Base-by-base conservation (phyloP, 768 basidiomycete genomes). In the Chlorophyllum brunneum region DNA sequence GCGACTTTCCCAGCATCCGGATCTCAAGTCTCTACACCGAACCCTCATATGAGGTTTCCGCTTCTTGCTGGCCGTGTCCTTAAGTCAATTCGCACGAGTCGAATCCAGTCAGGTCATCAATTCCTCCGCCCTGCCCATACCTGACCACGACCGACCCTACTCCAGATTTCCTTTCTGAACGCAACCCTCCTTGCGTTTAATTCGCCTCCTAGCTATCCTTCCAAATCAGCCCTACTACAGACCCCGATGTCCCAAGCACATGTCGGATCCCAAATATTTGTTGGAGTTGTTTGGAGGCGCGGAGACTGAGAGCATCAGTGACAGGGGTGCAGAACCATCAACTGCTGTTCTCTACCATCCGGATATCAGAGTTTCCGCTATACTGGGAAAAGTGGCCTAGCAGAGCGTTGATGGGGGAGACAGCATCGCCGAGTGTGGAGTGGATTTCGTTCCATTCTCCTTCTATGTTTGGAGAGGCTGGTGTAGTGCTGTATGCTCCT, bases 1-100 rank as follows among this genome's bases (percentile, higher is more conserved):
- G 88, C 91, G 0, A 90, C 91, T 0, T 92, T 92, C 66, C 90
- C 88, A 5, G 69, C 58, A 9, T 70, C 65, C 34, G 68, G 59
- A 26, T 63, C 70, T 2, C 51, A 40, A 18, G 13, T 36, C 18
- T 38, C 43, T 11, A 53, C 45, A 29, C 27, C 26, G 2, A 53
- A 36, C 18, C 51, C 51, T 3, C 11, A 16, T 5, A 18, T 9
- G 16, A 27, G 16, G 10, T 26, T n/a, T 13, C 51, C 26, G 27
- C 23, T 52, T 6, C n/a, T 52, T 30, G 51, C 51, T 18, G 51
- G 51, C 18, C 31, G 51, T 8, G 13, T 52, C 8, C 8, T 52
- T 26, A 53, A 46, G 31, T 59, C 46, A 18, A 60, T 58, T 24
- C 59, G 59, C 9, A 44, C 60, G 15, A 46, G 54, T 61, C 63